Conservation (phyloP, 768 basidiomycete genomes). For the Serendipita vermifera region DNA sequence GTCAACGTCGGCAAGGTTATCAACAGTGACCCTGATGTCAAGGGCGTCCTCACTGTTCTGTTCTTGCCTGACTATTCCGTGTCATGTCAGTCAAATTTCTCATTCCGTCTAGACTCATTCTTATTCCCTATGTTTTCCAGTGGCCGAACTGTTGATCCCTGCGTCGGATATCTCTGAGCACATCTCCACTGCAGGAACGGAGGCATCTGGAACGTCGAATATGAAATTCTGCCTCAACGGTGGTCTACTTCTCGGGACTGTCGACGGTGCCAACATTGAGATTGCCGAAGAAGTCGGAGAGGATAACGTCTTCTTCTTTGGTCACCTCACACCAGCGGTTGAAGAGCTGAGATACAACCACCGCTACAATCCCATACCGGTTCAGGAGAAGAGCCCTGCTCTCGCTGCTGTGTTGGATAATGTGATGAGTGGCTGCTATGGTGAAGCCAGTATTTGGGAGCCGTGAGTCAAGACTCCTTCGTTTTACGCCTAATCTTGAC, state of each 20-base stretch:
- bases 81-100: background rate
- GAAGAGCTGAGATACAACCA: conserved; percentile 81
- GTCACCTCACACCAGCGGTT: conserved; percentile 75
- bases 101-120: background rate
- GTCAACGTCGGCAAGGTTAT: conserved; percentile 75
- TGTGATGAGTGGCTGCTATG: conserved; percentile 68
- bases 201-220: conserved; percentile 61
- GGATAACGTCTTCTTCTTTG: conserved; percentile 88
- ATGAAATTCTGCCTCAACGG: conserved; percentile 90
- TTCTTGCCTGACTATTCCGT: conserved; percentile 95
- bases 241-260: conserved; percentile 60
- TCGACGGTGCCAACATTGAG: conserved; percentile 91
- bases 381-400: conserved; percentile 73
- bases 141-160: conserved; percentile 77
- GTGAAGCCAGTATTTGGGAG: conserved; percentile 69
- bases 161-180: conserved; percentile 92
- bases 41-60: conserved; percentile 72
- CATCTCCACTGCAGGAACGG: conserved; percentile 95
- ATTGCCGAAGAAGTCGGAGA: conserved; percentile 94
- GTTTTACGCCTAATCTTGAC: conserved; percentile 12
- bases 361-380: conserved; percentile 62
- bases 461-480: conserved; percentile 41
- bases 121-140: conserved; percentile 28
- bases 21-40: conserved; percentile 70
- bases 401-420: conserved; percentile 67